Conservation (phyloP, 2,329 filamentous ascomycete species). For the Monilinia vaccinii-corymbosi region DNA sequence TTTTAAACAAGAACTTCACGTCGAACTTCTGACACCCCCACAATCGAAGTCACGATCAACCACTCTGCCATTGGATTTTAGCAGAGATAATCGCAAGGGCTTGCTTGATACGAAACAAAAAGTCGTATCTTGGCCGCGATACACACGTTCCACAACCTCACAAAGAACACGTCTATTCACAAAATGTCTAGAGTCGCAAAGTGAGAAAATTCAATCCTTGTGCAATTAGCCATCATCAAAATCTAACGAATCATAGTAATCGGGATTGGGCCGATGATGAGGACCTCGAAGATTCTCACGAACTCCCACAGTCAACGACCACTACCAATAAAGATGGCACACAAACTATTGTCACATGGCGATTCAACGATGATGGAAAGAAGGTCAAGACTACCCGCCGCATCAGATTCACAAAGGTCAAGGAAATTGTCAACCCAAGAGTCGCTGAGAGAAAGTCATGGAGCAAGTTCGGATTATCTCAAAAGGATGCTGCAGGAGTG, state of each 20-base stretch:
- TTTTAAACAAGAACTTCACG: conserved; percentile 9
- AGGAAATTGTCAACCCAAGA: conserved; percentile 90
- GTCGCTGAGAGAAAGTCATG: conserved; percentile 91
- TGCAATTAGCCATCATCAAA: neutral
- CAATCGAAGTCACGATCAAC: conserved; percentile 6
- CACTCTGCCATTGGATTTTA: conserved; percentile 1
- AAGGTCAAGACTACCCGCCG: conserved; percentile 96
- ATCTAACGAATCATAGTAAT: conserved; percentile 23
- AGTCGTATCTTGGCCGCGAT: neutral
- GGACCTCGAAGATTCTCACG: conserved; percentile 55
- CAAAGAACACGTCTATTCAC: neutral
- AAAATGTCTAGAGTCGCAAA: conserved; percentile 38
- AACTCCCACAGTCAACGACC: conserved; percentile 77
- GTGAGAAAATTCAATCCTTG: conserved; percentile 28
- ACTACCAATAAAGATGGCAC: conserved; percentile 97
- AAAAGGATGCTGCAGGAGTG: conserved; percentile 68
- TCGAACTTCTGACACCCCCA: conserved; percentile 6
- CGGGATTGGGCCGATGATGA: conserved; percentile 89
- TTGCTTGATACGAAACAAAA: neutral
- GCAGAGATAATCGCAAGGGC: neutral
- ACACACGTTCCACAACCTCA: neutral
- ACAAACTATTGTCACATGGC: conserved; percentile 87
- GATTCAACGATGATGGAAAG: conserved; percentile 84
- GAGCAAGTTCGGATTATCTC: conserved; percentile 86
- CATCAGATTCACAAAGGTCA: conserved; percentile 84